These are phyloP conservation scores for Linum lewisii DNA, from an alignment of 345 rosid genomes.

Conservation along the genomic window DNA sequence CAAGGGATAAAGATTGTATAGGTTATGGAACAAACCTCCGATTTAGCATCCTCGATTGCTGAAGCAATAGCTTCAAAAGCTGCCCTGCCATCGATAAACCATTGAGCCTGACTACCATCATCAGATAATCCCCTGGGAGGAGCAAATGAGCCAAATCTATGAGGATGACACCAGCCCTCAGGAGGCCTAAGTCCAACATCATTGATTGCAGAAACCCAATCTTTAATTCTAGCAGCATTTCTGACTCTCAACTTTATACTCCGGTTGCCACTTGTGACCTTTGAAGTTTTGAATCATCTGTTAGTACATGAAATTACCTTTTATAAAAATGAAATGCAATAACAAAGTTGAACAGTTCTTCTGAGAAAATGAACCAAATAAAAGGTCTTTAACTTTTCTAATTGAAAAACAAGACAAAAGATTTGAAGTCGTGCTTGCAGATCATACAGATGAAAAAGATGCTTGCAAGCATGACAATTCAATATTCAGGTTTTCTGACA, in stretches of 20 bases:
- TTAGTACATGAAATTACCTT: constrained; percentile 31
- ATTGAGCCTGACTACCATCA: constrained; percentile 95
- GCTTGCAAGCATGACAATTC: not conserved
- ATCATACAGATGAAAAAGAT: not conserved
- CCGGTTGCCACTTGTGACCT: constrained; percentile 87
- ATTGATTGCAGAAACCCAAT: constrained; percentile 92
- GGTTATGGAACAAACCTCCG: constrained; percentile 60
- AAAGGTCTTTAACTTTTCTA: not conserved
- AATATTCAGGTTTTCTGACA: not conserved
- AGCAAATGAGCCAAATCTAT: constrained; percentile 97
- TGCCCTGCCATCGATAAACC: constrained; percentile 94
- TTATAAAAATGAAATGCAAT: not conserved
- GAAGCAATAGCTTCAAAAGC: constrained; percentile 94
- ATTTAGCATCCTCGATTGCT: constrained; percentile 84
- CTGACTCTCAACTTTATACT: constrained; percentile 77
- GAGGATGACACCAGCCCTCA: constrained; percentile 99
- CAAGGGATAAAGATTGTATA: constrained; percentile 3
- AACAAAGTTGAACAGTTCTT: too few species aligned
- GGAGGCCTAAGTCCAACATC: constrained; percentile 97
- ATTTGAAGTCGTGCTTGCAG: not conserved
- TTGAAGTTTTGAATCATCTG: constrained; percentile 36
- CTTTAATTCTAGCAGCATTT: constrained; percentile 74
- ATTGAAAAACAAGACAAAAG: too few species aligned
- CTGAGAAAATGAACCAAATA: not conserved
- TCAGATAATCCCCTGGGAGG: constrained; percentile 96